These are phyloP conservation scores for Fusarium cicatricum DNA, from an alignment of 2,329 filamentous ascomycete species.

Conservation along the genomic window DNA sequence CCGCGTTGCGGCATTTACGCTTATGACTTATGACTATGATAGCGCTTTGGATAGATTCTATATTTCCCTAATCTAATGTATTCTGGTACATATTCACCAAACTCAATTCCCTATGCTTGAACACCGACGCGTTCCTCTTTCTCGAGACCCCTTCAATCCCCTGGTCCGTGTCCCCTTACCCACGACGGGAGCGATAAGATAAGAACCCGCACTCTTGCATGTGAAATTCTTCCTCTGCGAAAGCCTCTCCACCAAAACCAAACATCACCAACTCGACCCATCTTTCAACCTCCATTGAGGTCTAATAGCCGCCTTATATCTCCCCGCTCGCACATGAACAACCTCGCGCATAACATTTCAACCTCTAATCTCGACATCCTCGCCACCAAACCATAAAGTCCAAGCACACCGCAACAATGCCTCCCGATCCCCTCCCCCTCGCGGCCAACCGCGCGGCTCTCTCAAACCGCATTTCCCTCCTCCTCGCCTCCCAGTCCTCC, in stretches of 20 bases:
- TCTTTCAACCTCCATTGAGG: background rate
- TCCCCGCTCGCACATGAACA: too few species aligned
- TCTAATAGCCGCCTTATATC: background rate
- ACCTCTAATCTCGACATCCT: background rate
- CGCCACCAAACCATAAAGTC: background rate
- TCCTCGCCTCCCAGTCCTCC: conserved; percentile 47
- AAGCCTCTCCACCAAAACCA: conserved; percentile 24
- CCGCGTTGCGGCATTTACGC: conserved; percentile 15
- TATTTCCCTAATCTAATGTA: conserved; percentile 38
- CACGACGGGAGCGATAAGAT: conserved; percentile 32
- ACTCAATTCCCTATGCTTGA: too few species aligned
- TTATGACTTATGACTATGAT: conserved; percentile 33
- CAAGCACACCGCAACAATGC: conserved; percentile 25
- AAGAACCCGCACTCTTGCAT: conserved; percentile 30
- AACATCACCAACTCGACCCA: conserved; percentile 17
- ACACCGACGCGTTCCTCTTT: background rate
- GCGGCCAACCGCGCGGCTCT: conserved; percentile 50
- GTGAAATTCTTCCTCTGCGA: conserved; percentile 36
- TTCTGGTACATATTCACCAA: conserved; percentile 12
- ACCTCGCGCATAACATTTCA: too few species aligned
- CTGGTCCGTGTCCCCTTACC: background rate
- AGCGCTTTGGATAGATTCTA: conserved; percentile 17
- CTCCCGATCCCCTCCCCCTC: conserved; percentile 45
- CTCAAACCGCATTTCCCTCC: conserved; percentile 54
- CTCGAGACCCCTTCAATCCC: background rate